Evolutionary conservation across 2,329 filamentous ascomycete genomes (phyloP), one percentile per base, ranked within the genome.

Genomic region (Thelonectria discophora): DNA sequence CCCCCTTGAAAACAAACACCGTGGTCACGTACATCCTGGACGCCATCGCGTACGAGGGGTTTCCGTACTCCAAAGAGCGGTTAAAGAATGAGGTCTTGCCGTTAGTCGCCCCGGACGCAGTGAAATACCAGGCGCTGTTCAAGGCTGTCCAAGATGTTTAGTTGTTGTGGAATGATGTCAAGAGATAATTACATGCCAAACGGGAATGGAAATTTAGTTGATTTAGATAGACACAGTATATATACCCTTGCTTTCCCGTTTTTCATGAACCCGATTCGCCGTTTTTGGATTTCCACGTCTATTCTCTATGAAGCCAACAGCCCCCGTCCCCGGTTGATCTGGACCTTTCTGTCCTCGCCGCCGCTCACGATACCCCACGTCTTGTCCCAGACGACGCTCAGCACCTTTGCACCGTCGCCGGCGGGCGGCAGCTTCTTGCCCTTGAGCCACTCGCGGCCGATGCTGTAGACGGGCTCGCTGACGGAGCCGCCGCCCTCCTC

Each of bases 281-380:
- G 34, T 62, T 69, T 62, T 40, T 32, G 46, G 45, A 53, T 58
- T 56, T 54, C 50, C 24, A 42, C 45, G 43, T 64, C 51, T 63
- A 62, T 21, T 59, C 46, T 65, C 67, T 75, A 80, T 73, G 74
- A 72, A 34, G 75, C 72, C 46, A 85, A 72, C 45, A 86, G 67
- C 59, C 81, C 84, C 64, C 85, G 83, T 17, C 88, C 89, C 68
- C 86, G 84, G 77, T 99, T 97, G 63, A 99, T 88, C 82, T 99
- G 95, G 71, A 99, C 89, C 80, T 87, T 89, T 81, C 95, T 97
- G 75, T 99, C 95, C 84, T 98, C 94, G 15, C 94, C 93, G 45
- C 84, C 93, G 72, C 92, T 96, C 46, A 97, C 90, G 74, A 99
- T 94, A 1, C 95, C 96, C 73, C 96, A 88, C 7, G 88, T 86